A percentile compares a stretch with the other conserved stretches of the same genome.
These are phyloP conservation scores for Diaporthe citrichinensis DNA, from an alignment of 2,329 filamentous ascomycete species.

Conservation along the genomic window DNA sequence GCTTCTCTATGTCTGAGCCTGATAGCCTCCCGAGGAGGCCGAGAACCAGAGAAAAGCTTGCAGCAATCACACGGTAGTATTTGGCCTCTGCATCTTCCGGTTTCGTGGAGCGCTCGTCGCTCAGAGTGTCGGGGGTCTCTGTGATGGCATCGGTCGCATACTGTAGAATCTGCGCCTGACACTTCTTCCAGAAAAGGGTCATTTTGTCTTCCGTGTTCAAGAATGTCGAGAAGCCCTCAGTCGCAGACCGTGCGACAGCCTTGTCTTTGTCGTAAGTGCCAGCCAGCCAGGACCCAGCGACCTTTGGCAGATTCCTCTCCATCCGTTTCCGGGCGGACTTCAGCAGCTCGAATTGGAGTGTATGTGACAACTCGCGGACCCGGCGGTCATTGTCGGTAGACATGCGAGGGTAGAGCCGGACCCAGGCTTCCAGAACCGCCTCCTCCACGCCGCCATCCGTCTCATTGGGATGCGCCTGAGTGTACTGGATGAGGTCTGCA, in stretches of 20 bases:
- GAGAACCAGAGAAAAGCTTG: conserved; percentile 68
- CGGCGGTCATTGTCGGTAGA: conserved; percentile 92
- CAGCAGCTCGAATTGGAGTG: conserved; percentile 75
- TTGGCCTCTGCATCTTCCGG: conserved; percentile 89
- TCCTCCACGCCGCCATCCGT: conserved; percentile 79
- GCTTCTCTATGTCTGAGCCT: conserved; percentile 69
- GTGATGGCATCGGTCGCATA: conserved; percentile 85
- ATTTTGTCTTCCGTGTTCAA: conserved; percentile 87
- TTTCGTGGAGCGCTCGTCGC: conserved; percentile 88
- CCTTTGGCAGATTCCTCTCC: conserved; percentile 80
- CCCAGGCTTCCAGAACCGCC: conserved; percentile 88
- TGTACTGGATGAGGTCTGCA: conserved; percentile 81
- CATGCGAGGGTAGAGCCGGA: conserved; percentile 86
- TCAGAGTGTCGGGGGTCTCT: conserved; percentile 86
- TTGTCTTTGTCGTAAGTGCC: conserved; percentile 90
- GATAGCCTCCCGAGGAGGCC: conserved; percentile 66
- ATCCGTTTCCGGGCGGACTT: conserved; percentile 83
- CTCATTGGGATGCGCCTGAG: conserved; percentile 51
- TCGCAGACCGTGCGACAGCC: conserved; percentile 80
- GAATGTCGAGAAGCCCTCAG: conserved; percentile 81
- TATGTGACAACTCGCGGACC: conserved; percentile 89
- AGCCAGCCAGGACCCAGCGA: conserved; percentile 91
- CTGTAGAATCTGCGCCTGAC: conserved; percentile 84
- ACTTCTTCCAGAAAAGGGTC: conserved; percentile 82
- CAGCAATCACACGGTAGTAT: conserved; percentile 80